Base-by-base conservation (phyloP, 2,329 filamentous ascomycete genomes). In the Colletotrichum zoysiae region DNA sequence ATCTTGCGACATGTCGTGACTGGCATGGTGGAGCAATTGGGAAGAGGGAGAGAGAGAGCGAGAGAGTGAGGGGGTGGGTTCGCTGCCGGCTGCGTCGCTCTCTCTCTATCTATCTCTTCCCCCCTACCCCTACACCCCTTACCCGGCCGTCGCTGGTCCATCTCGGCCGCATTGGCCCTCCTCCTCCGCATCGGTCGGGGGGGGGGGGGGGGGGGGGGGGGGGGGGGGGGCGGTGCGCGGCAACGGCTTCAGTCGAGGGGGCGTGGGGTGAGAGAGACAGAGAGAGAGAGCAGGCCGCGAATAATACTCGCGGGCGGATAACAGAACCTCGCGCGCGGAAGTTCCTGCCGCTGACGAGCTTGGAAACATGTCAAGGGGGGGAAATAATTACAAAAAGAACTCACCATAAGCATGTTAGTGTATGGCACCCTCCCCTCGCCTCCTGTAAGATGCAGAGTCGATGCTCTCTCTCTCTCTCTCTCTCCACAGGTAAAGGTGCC, bases 1-100 rank as follows among this genome's bases (percentile, higher is more conserved):
- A 67, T 62, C 64, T 56, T 67, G 68, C 57, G 26, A 70, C 56
- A 70, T 70, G 68, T 70, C 68, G 68, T 67, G 68, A 70, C 26
- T 16, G 64, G 40, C 63, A 12, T n/a, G 51, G 68, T 70, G 68
- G 68, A 61, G 63, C 30, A 35, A 35, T 40, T 26, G 16, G 20
- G 61, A 30, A 4, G 30, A 4, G 30, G 30, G 30, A 30, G 30
- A 30, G 26, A 30, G 3, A 30, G 30, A 30, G 30, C 3, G 30
- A 30, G 30, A 30, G 30, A 30, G 26, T 51, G 59, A 42, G 42
- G 40, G 40, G 14, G 18, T 11, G 11, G 38, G 38, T 38, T 18
- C n/a, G 30, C 14, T 51, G 20, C 51, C 51, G 33, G 46, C 11
- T 62, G 46, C 44, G 20, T 46, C 44, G 20, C 8, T 46, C 42